Conservation (phyloP, 164 flowering plant genomes). For the Taxillus chinensis region DNA sequence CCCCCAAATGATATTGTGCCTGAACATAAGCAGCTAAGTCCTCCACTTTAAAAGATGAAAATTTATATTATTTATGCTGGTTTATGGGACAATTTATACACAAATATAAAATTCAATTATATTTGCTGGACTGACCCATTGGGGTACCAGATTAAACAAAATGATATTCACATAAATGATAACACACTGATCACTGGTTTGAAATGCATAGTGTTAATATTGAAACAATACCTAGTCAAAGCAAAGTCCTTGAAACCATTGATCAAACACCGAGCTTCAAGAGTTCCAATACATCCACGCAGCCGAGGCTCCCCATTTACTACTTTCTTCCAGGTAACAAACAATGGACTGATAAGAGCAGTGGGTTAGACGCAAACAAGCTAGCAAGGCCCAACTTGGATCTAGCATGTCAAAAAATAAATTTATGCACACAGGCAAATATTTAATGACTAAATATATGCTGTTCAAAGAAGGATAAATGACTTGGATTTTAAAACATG, state of each 20-base stretch:
- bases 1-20: no score
- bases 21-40: no score
- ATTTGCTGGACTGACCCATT: no score
- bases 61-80: no score
- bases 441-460: not conserved
- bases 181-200: no score
- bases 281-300: slow-evolving; percentile 97
- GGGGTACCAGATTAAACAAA: no score
- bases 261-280: slow-evolving; percentile 73
- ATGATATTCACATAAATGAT: no score
- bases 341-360: slow-evolving; percentile 66
- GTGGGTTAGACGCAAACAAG: slow-evolving; percentile 7
- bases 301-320: slow-evolving; percentile 84
- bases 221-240: slow-evolving; percentile 57
- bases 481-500: not conserved
- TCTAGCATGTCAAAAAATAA: not conserved
- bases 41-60: no score
- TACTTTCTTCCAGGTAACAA: slow-evolving; percentile 97
- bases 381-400: not conserved
- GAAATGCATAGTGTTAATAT: no score
- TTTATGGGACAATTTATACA: no score
- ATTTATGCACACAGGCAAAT: not conserved
- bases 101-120: no score
- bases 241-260: slow-evolving; percentile 93
- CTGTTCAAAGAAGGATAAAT: not conserved